Evolutionary conservation across 73 alveolate genomes (phyloP).

Genomic region (Breviolum minutum): DNA sequence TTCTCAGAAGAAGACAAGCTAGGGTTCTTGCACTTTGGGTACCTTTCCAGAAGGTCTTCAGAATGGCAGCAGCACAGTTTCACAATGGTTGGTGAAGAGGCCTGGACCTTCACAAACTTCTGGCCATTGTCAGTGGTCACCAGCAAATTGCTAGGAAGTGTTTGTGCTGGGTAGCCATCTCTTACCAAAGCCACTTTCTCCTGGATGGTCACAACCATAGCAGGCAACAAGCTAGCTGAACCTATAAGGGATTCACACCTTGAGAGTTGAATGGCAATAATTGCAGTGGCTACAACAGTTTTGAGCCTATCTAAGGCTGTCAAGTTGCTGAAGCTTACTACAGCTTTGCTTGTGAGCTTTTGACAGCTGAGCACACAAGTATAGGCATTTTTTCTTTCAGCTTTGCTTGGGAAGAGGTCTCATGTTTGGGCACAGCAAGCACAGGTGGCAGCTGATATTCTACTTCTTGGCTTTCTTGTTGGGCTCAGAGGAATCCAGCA

Average conservation of each 20-base stretch:
- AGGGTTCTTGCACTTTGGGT: not conserved
- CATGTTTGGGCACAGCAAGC: not conserved
- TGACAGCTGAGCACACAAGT: not conserved
- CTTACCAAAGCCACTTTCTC: not conserved
- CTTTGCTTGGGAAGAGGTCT: not conserved
- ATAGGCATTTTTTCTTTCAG: not conserved
- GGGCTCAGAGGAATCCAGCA: not conserved
- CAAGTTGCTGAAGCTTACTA: not conserved
- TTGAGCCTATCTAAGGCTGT: not conserved
- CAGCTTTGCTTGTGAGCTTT: conserved; percentile 21
- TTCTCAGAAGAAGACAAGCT: conserved; percentile 5
- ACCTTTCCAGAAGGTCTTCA: not conserved
- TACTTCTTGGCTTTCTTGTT: not conserved
- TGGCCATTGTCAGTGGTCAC: not conserved
- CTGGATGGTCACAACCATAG: conserved; percentile 21
- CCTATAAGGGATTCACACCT: not conserved
- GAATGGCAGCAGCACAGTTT: not conserved
- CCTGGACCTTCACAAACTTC: not conserved
- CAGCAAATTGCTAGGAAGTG: not conserved
- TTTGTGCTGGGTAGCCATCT: not conserved
- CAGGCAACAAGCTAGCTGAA: not conserved
- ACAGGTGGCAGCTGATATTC: not conserved
- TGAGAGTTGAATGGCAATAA: not conserved
- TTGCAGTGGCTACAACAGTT: not conserved
- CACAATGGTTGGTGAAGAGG: conserved; percentile 16